Conservation (phyloP, 768 basidiomycete genomes). For the Podaxis sp. region DNA sequence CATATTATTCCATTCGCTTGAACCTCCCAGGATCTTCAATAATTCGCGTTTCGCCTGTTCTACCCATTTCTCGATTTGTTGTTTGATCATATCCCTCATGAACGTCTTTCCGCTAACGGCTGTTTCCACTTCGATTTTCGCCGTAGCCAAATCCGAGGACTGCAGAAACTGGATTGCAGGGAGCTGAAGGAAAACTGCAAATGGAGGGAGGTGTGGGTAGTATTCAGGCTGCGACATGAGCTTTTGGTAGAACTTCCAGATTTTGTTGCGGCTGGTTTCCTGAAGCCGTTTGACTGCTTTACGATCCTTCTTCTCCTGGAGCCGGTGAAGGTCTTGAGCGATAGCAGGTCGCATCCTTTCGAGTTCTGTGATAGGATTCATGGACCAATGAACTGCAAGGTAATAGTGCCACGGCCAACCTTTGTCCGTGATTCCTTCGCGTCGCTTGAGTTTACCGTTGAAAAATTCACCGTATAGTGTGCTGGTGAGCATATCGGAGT, state of each 20-base stretch:
- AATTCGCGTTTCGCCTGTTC: conserved; percentile 41
- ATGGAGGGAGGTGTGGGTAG: conserved; percentile 37
- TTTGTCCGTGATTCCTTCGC: conserved; percentile 33
- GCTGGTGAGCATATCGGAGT: conserved; percentile 37
- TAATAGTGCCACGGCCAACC: conserved; percentile 34
- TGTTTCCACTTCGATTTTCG: conserved; percentile 9
- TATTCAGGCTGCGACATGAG: conserved; percentile 34
- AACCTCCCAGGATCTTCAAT: conserved; percentile 44
- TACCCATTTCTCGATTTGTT: conserved; percentile 49
- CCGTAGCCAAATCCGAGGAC: conserved; percentile 18
- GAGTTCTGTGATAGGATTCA: conserved; percentile 20
- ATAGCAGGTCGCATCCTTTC: conserved; percentile 21
- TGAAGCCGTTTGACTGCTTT: conserved; percentile 22
- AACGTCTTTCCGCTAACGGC: conserved; percentile 18
- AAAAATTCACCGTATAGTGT: conserved; percentile 38
- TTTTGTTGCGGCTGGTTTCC: conserved; percentile 28
- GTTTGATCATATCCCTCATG: conserved; percentile 22
- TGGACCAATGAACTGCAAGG: neutral
- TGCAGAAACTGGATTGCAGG: conserved; percentile 42
- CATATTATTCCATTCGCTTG: conserved; percentile 47
- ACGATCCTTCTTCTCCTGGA: conserved; percentile 22
- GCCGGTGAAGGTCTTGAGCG: conserved; percentile 22
- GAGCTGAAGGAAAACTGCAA: conserved; percentile 46
- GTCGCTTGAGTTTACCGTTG: conserved; percentile 31
- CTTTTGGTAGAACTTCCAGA: conserved; percentile 43